Conservation (phyloP, 192 early-diverging fungal genomes). For the Martensiomyces pterosporus region DNA sequence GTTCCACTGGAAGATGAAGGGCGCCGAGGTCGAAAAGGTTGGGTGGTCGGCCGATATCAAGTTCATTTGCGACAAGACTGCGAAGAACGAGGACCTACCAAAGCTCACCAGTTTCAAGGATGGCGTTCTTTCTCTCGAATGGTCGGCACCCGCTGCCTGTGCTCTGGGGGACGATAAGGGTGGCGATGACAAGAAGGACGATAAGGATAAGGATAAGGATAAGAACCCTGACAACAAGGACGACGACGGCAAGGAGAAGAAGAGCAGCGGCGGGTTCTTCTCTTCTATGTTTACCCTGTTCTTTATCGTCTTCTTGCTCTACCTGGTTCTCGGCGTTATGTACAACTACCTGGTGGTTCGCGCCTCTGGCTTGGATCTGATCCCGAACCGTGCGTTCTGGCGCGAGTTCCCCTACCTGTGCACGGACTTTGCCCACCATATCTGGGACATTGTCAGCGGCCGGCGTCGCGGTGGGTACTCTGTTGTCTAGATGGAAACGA, state of each 20-base stretch:
- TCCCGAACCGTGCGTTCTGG: slow-evolving; percentile 46
- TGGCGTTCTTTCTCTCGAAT: slow-evolving; percentile 42
- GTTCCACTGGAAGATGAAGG: slow-evolving; percentile 47
- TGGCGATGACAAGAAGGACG: slow-evolving; percentile 15
- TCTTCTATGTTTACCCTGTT: slow-evolving; percentile 32
- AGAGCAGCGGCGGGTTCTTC: slow-evolving; percentile 34
- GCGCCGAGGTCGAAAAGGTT: slow-evolving; percentile 20
- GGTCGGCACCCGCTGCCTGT: slow-evolving; percentile 44
- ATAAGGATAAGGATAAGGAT: slow-evolving; percentile 10
- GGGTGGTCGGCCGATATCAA: slow-evolving; percentile 39
- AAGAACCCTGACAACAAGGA: background rate
- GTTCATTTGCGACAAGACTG: slow-evolving; percentile 34
- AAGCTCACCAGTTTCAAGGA: slow-evolving; percentile 19
- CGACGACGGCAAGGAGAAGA: background rate
- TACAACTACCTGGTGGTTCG: slow-evolving; percentile 44
- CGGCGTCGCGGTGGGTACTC: slow-evolving; percentile 48
- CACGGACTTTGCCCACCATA: slow-evolving; percentile 45
- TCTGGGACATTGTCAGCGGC: slow-evolving; percentile 37
- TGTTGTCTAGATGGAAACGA: slow-evolving; percentile 21
- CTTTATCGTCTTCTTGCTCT: slow-evolving; percentile 20
- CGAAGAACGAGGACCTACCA: slow-evolving; percentile 30
- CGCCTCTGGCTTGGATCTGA: slow-evolving; percentile 40
- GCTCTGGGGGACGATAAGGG: slow-evolving; percentile 17
- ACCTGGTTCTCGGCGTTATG: slow-evolving; percentile 46
- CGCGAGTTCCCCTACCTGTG: slow-evolving; percentile 47